phyloP scores from a whole-genome alignment of 2,329 filamentous ascomycete species.

The Microdochium bolleyi region DNA sequence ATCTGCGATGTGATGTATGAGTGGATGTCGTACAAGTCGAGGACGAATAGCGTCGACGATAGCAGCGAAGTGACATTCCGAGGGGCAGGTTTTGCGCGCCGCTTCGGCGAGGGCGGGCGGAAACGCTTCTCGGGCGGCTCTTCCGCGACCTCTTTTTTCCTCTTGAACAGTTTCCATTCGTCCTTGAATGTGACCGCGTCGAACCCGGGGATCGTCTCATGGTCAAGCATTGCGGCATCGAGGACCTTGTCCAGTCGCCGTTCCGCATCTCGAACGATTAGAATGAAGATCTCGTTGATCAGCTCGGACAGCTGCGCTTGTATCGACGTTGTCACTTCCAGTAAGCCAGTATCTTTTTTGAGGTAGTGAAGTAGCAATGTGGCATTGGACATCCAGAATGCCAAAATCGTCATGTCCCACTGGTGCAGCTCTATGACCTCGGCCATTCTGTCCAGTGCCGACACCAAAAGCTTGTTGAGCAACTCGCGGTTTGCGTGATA shows the following conservation, averaged over 20 bases:
- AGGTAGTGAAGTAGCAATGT: conserved; percentile 93
- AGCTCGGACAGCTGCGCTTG: conserved; percentile 90
- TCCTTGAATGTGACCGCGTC: conserved; percentile 96
- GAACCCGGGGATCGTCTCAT: conserved; percentile 95
- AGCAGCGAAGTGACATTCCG: conserved; percentile 93
- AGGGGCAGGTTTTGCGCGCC: conserved; percentile 83
- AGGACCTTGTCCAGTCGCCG: conserved; percentile 92
- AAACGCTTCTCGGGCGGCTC: conserved; percentile 87
- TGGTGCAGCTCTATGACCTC: conserved; percentile 91
- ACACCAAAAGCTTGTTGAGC: conserved; percentile 69
- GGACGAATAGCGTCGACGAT: conserved; percentile 91
- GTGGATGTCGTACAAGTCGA: conserved; percentile 98
- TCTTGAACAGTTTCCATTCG: conserved; percentile 96
- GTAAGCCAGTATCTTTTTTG: conserved; percentile 82
- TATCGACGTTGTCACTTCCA: conserved; percentile 77
- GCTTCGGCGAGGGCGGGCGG: conserved; percentile 86
- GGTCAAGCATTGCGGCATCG: conserved; percentile 88
- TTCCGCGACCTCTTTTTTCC: conserved; percentile 81
- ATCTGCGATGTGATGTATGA: conserved; percentile 93
- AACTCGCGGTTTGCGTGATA: conserved; percentile 89
- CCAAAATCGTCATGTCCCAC: conserved; percentile 99
- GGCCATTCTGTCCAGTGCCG: conserved; percentile 94
- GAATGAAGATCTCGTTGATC: conserved; percentile 96
- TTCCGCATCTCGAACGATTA: conserved; percentile 94
- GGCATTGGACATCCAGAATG: conserved; percentile 98